A percentile compares a stretch with the other conserved stretches of the same genome.
Conservation (phyloP, 2,329 filamentous ascomycete genomes). For the Xylaria hypoxylon region DNA sequence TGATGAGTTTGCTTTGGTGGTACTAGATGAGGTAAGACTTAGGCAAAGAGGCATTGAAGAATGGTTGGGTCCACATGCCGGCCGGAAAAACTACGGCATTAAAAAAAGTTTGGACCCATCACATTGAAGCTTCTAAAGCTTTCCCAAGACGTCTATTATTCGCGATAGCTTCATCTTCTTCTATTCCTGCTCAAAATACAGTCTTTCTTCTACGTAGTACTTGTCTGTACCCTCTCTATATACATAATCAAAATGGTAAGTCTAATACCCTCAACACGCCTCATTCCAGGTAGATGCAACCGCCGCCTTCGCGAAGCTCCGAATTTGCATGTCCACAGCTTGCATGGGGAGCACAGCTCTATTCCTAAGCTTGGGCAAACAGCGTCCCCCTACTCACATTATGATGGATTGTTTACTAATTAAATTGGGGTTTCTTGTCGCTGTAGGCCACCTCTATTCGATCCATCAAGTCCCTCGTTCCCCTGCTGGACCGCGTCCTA, state of each 20-base stretch:
- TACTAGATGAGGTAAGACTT: neutral
- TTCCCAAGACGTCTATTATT: slow-evolving; percentile 46
- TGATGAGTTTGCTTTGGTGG: neutral
- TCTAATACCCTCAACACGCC: neutral
- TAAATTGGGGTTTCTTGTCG: neutral
- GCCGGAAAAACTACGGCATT: slow-evolving; percentile 49
- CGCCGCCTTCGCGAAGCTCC: neutral
- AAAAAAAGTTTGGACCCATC: slow-evolving; percentile 45
- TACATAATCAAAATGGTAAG: slow-evolving; percentile 47
- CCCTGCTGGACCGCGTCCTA: slow-evolving; percentile 96
- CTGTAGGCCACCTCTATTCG: slow-evolving; percentile 79
- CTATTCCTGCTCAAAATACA: slow-evolving; percentile 18
- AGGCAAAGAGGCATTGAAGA: neutral
- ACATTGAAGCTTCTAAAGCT: slow-evolving; percentile 48
- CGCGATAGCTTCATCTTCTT: slow-evolving; percentile 49
- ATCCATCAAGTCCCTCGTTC: slow-evolving; percentile 93
- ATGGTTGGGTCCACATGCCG: slow-evolving; percentile 13
- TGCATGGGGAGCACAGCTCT: neutral
- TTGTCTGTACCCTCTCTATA: neutral
- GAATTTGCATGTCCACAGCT: neutral
- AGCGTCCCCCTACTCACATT: neutral
- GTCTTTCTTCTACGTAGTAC: slow-evolving; percentile 6
- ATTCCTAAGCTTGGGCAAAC: neutral
- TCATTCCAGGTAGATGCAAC: neutral
- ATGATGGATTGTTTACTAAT: slow-evolving; percentile 1